A percentile compares a stretch with the other conserved stretches of the same genome.
Evolutionary conservation across 148 eudicot genomes (phyloP).

Genomic region (Rhododendron ferrugineum): DNA sequence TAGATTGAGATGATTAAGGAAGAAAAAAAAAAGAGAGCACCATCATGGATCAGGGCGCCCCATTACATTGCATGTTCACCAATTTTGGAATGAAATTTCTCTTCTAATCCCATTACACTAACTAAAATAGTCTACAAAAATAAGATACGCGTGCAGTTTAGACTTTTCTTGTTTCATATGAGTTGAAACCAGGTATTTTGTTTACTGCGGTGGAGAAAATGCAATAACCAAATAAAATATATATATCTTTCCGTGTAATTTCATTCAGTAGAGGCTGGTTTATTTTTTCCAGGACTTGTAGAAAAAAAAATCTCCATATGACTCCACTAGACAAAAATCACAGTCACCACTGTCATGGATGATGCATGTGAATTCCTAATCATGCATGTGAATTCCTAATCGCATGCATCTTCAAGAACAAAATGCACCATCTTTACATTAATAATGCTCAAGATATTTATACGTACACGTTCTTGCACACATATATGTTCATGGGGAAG

Average conservation of each 20-base stretch:
- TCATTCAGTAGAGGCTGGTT: not conserved
- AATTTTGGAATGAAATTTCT: not conserved
- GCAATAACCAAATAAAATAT: not conserved
- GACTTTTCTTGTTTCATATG: not conserved
- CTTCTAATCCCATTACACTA: not conserved
- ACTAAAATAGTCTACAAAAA: not conserved
- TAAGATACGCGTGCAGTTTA: not conserved
- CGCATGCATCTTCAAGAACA: not conserved
- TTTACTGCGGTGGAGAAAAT: not conserved
- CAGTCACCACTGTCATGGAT: not conserved
- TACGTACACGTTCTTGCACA: not conserved
- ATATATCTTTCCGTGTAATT: not conserved
- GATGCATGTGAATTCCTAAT: not conserved
- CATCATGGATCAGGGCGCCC: not conserved
- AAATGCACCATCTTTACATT: not conserved
- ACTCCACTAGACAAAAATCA: not conserved
- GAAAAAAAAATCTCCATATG: not conserved
- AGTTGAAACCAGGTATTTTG: not conserved
- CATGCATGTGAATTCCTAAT: not conserved
- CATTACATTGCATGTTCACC: not conserved
- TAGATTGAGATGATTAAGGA: slow-evolving; percentile 4
- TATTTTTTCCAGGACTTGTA: not conserved
- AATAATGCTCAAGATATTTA: not conserved
- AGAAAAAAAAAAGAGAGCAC: not conserved
- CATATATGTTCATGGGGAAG: slow-evolving; percentile 4